phyloP scores from a whole-genome alignment of 352 stramenopile genomes.

The Pythium apleroticum region DNA sequence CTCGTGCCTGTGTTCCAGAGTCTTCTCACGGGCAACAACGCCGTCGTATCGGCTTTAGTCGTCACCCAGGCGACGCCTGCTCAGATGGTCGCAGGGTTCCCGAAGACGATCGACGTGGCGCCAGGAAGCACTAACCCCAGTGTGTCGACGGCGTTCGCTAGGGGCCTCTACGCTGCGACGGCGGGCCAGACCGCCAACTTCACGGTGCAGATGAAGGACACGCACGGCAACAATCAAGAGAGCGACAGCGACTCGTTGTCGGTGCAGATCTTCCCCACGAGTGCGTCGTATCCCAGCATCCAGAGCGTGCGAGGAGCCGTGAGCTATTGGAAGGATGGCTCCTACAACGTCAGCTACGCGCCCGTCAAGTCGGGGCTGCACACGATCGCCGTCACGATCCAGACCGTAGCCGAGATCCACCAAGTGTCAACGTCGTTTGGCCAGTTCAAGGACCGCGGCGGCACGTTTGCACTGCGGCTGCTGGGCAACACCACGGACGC shows the following conservation, averaged over 20 bases:
- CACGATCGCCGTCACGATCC: constrained; percentile 82
- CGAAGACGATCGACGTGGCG: constrained; percentile 55
- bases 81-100: constrained; percentile 59
- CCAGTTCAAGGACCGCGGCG: constrained; percentile 61
- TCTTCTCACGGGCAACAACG: constrained; percentile 61
- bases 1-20: constrained; percentile 18
- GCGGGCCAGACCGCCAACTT: constrained; percentile 58
- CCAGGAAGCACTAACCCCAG: constrained; percentile 66
- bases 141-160: constrained; percentile 66
- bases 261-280: constrained; percentile 53
- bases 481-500: constrained; percentile 54
- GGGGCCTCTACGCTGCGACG: constrained; percentile 54
- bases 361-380: constrained; percentile 82
- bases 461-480: constrained; percentile 81
- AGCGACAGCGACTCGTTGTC: constrained; percentile 36
- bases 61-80: constrained; percentile 35
- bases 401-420: constrained; percentile 81
- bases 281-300: constrained; percentile 26
- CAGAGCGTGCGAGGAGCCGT: constrained; percentile 47
- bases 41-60: constrained; percentile 30
- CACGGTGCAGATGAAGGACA: constrained; percentile 82
- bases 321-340: constrained; percentile 58
- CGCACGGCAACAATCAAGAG: constrained; percentile 76
- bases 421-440: constrained; percentile 80
- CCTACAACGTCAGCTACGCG: constrained; percentile 87